Evolutionary conservation across 352 stramenopile genomes (phyloP).

Genomic region (Phytophthora sansomeana): DNA sequence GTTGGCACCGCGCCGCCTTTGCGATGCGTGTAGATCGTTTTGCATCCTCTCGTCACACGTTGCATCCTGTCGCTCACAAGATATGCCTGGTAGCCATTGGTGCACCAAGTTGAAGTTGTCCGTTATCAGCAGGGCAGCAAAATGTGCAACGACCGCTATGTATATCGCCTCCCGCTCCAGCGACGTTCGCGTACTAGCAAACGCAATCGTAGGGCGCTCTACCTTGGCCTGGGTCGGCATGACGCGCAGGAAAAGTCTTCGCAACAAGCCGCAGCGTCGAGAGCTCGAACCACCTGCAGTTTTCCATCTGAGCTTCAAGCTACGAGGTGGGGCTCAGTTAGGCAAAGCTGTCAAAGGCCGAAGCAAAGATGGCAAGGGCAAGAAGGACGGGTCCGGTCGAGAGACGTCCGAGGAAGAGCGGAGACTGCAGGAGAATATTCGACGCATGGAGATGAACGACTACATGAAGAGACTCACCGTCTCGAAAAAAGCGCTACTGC

Average conservation of each 20-base stretch:
- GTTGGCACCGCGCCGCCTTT: too few species aligned
- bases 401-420: slow-evolving; percentile 74
- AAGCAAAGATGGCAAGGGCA: slow-evolving; percentile 72
- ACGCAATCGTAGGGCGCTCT: neutral
- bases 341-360: slow-evolving; percentile 83
- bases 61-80: too few species aligned
- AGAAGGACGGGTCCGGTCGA: slow-evolving; percentile 57
- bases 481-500: slow-evolving; percentile 79
- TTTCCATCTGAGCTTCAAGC: slow-evolving; percentile 50
- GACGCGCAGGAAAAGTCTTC: slow-evolving; percentile 35
- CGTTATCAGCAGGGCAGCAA: slow-evolving; percentile 29
- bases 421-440: slow-evolving; percentile 79
- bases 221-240: neutral
- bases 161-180: slow-evolving; percentile 1
- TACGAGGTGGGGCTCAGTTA: slow-evolving; percentile 73
- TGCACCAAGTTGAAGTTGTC: slow-evolving; percentile 30
- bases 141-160: too few species aligned
- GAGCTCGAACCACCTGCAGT: slow-evolving; percentile 6
- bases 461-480: slow-evolving; percentile 83
- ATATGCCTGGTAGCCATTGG: too few species aligned
- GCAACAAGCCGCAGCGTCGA: slow-evolving; percentile 31
- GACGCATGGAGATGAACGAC: slow-evolving; percentile 87
- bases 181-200: too few species aligned
- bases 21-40: too few species aligned
- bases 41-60: too few species aligned